These are phyloP conservation scores for Psidium friedrichsthalianum DNA, from an alignment of 345 rosid genomes.

Conservation along the genomic window DNA sequence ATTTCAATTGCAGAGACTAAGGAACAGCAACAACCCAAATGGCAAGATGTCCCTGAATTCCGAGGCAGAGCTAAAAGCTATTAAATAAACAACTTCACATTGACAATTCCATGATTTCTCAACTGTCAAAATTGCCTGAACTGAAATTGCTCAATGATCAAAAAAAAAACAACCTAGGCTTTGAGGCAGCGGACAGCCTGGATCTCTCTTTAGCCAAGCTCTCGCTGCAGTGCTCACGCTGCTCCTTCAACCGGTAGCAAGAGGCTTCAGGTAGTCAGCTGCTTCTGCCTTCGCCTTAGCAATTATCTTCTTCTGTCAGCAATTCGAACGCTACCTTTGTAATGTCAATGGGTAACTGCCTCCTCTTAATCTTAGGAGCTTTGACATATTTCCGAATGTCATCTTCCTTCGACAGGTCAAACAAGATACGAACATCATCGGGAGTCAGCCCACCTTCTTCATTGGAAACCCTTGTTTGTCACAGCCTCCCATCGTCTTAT, in stretches of 20 bases:
- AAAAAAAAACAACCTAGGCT: slow-evolving; percentile 32
- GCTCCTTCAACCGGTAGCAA: slow-evolving; percentile 79
- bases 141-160: neutral
- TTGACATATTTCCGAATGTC: slow-evolving; percentile 6
- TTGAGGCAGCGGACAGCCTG: slow-evolving; percentile 68
- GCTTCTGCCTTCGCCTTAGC: slow-evolving; percentile 87
- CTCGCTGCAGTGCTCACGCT: slow-evolving; percentile 78
- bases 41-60: neutral
- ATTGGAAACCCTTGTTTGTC: slow-evolving; percentile 90
- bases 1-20: neutral
- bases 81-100: neutral
- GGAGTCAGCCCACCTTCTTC: slow-evolving; percentile 77
- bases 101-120: neutral
- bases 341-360: slow-evolving; percentile 60
- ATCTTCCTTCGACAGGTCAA: slow-evolving; percentile 13
- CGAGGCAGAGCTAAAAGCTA: neutral
- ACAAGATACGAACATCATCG: slow-evolving; percentile 76
- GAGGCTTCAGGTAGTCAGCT: slow-evolving; percentile 85
- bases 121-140: neutral
- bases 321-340: slow-evolving; percentile 69
- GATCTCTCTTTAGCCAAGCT: slow-evolving; percentile 86
- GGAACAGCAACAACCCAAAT: neutral
- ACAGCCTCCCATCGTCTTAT: slow-evolving; percentile 84
- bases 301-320: slow-evolving; percentile 74
- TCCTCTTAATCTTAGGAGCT: slow-evolving; percentile 87